Percentiles rank a stretch among this genome's conserved stretches.
Conservation (phyloP, 768 basidiomycete species). For the Chalciporus piperatus region DNA sequence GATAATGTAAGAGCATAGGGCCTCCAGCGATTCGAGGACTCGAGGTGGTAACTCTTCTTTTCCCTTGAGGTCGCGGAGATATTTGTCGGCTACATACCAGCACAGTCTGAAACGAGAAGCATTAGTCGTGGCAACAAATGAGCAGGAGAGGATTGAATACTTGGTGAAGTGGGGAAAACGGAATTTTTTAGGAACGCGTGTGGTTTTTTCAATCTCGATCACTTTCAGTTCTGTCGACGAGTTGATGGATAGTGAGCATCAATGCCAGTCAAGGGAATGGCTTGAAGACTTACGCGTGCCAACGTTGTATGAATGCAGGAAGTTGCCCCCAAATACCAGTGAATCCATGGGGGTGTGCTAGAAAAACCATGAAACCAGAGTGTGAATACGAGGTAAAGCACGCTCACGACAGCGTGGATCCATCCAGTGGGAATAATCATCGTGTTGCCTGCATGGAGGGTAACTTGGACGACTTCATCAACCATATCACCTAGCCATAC, state of each 20-base stretch:
- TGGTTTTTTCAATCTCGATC: conserved; percentile 87
- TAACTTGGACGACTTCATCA: conserved; percentile 87
- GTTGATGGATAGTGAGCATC: no score
- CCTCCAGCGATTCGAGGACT: conserved; percentile 66
- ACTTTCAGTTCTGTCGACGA: conserved; percentile 70
- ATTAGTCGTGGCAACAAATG: conserved; percentile 5
- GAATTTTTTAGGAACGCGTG: conserved; percentile 91
- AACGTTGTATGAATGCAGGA: conserved; percentile 90
- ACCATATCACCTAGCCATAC: conserved; percentile 93
- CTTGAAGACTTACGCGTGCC: conserved; percentile 62
- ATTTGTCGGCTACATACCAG: conserved; percentile 88
- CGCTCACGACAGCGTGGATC: conserved; percentile 93
- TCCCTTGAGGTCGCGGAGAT: conserved; percentile 66
- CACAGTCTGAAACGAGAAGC: conserved; percentile 54
- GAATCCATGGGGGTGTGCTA: conserved; percentile 91
- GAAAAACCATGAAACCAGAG: conserved; percentile 3
- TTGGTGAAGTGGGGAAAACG: conserved; percentile 80
- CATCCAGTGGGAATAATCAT: conserved; percentile 97
- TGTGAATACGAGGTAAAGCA: neutral
- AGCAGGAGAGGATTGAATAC: conserved; percentile 39
- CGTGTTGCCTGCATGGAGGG: conserved; percentile 73
- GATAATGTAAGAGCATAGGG: conserved; percentile 77
- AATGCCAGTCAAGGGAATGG: no score
- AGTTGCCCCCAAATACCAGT: conserved; percentile 96
- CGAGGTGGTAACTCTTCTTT: conserved; percentile 52